phyloP scores from a whole-genome alignment of 352 stramenopile species.

The Phytophthora multivora region DNA sequence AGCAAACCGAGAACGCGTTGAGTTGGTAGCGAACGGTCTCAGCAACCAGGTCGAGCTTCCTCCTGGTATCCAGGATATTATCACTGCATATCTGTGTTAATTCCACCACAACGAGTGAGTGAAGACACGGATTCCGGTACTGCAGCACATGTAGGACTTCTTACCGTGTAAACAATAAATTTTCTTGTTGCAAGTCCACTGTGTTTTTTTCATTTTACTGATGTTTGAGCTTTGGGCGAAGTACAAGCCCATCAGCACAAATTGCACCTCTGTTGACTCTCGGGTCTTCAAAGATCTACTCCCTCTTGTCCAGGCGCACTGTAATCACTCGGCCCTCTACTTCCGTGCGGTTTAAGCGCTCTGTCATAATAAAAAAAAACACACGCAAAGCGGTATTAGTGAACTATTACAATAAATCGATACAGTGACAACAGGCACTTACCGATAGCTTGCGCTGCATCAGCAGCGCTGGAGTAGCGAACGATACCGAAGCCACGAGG shows the following conservation, averaged over 20 bases:
- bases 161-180: not conserved
- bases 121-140: no score
- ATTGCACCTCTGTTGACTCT: slow-evolving; percentile 17
- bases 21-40: slow-evolving; percentile 14
- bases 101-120: not conserved
- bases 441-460: slow-evolving; percentile 73
- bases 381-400: slow-evolving; percentile 5
- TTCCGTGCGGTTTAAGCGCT: slow-evolving; percentile 65
- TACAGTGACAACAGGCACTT: slow-evolving; percentile 14
- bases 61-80: slow-evolving; percentile 17
- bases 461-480: slow-evolving; percentile 52
- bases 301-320: slow-evolving; percentile 69
- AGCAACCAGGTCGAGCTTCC: slow-evolving; percentile 30
- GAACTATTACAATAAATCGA: not conserved
- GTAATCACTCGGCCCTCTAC: slow-evolving; percentile 70
- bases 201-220: not conserved
- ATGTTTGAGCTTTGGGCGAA: slow-evolving; percentile 6
- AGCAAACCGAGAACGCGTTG: slow-evolving; percentile 31
- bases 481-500: slow-evolving; percentile 79
- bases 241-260: slow-evolving; percentile 17
- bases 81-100: slow-evolving; percentile 23
- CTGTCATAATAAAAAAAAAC: slow-evolving; percentile 31
- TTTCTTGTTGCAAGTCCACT: slow-evolving; percentile 5
- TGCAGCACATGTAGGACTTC: no score
- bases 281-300: slow-evolving; percentile 21